These are phyloP conservation scores for Lentinula guzmanii DNA, from an alignment of 768 basidiomycete genomes.

Conservation along the genomic window DNA sequence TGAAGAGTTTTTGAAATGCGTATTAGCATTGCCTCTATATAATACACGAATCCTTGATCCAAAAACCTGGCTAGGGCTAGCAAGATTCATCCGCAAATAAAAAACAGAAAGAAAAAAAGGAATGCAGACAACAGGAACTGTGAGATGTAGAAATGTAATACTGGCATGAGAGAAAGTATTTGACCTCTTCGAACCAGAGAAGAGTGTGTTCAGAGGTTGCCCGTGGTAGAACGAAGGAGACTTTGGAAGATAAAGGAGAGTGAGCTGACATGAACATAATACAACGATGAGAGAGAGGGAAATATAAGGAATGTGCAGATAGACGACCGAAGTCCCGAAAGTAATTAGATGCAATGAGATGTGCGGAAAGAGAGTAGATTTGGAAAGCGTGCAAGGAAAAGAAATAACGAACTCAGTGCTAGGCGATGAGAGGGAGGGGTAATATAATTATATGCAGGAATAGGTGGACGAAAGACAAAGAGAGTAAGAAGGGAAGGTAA, in stretches of 20 bases:
- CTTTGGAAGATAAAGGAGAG: slow-evolving; percentile 11
- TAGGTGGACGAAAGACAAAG: not conserved
- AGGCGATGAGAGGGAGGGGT: slow-evolving; percentile 8
- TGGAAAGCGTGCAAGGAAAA: slow-evolving; percentile 6
- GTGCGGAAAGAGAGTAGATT: slow-evolving; percentile 12
- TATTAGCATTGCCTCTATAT: slow-evolving; percentile 32
- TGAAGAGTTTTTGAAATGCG: slow-evolving; percentile 18
- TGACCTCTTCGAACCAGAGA: slow-evolving; percentile 12
- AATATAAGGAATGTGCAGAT: slow-evolving; percentile 7
- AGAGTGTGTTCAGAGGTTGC: slow-evolving; percentile 6
- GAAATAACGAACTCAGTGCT: slow-evolving; percentile 6
- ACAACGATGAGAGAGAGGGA: slow-evolving; percentile 3
- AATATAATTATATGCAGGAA: slow-evolving; percentile 7
- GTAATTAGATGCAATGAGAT: slow-evolving; percentile 12
- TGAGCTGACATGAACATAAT: not conserved
- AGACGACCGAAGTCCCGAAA: slow-evolving; percentile 8
- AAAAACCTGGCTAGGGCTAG: slow-evolving; percentile 24
- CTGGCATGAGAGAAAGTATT: slow-evolving; percentile 4
- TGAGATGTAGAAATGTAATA: slow-evolving; percentile 8
- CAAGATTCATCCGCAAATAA: slow-evolving; percentile 3
- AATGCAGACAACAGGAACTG: slow-evolving; percentile 21
- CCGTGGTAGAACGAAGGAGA: not conserved
- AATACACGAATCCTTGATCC: slow-evolving; percentile 31
- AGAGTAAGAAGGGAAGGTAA: slow-evolving; percentile 1
- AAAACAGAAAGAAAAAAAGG: slow-evolving; percentile 17